Conservation (phyloP, 2,329 filamentous ascomycete genomes). For the Colletotrichum theobromicola region DNA sequence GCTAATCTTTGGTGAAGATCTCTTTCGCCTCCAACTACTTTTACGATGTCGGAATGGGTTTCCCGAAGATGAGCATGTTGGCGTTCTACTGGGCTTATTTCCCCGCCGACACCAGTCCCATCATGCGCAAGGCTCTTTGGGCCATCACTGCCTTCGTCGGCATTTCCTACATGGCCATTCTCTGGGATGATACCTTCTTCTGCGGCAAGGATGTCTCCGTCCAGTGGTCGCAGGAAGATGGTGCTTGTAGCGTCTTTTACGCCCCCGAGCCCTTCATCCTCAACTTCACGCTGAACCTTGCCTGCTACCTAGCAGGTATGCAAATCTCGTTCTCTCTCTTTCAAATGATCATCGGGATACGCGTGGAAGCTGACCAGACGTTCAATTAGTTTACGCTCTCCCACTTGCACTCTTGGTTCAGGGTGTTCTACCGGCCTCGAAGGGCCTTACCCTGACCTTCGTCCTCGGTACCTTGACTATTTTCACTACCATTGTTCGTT, state of each 20-base stretch:
- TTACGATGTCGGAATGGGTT: constrained; percentile 40
- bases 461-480: constrained; percentile 29
- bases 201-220: constrained; percentile 37
- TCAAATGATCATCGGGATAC: not conserved
- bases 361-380: not conserved
- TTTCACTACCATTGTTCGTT: constrained; percentile 28
- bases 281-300: constrained; percentile 37
- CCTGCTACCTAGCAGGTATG: constrained; percentile 35
- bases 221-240: constrained; percentile 40
- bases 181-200: constrained; percentile 39
- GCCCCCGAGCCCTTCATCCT: constrained; percentile 36
- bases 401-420: constrained; percentile 34
- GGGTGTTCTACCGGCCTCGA: constrained; percentile 24
- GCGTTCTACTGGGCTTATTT: constrained; percentile 41
- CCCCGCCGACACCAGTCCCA: constrained; percentile 25
- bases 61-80: constrained; percentile 39
- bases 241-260: constrained; percentile 39
- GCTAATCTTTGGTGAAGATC: constrained; percentile 25
- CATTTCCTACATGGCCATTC: constrained; percentile 32
- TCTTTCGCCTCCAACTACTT: constrained; percentile 41
- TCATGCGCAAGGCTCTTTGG: constrained; percentile 33
- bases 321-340: not conserved
- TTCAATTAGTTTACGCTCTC: constrained; percentile 31
- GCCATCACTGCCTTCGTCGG: constrained; percentile 36
- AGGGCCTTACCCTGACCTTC: constrained; percentile 27